Evolutionary conservation across 306 rosid genomes (phyloP).

Genomic region (Amphicarpaea edgeworthii): DNA sequence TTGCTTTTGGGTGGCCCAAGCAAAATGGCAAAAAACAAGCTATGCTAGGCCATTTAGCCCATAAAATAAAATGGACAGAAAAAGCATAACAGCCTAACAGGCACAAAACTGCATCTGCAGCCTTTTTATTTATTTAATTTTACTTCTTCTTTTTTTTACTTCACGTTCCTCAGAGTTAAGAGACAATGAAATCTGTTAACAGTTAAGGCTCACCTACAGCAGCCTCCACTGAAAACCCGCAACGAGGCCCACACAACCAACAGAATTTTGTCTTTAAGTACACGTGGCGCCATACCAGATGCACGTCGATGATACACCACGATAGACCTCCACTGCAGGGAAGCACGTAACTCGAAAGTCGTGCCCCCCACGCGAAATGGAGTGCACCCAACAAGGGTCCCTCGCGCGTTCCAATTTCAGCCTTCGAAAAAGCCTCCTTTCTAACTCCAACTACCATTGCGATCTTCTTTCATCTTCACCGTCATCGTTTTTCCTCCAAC

Average conservation of each 20-base stretch:
- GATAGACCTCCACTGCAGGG: conserved; percentile 7
- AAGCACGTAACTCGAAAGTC: conserved; percentile 42
- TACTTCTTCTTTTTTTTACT: background rate
- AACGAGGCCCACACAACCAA: background rate
- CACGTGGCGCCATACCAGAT: background rate
- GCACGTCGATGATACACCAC: background rate
- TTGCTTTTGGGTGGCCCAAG: conserved; percentile 14
- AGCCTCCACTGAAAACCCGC: background rate
- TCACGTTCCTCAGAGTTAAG: background rate
- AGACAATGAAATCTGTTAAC: background rate
- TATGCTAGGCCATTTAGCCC: background rate
- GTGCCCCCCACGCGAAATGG: conserved; percentile 51
- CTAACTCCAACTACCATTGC: conserved; percentile 21
- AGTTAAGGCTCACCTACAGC: background rate
- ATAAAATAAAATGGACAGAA: background rate
- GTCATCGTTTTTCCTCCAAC: background rate
- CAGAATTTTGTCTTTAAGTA: background rate
- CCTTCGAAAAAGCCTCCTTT: conserved; percentile 40
- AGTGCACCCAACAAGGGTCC: conserved; percentile 45
- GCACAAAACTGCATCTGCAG: background rate
- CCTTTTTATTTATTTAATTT: background rate
- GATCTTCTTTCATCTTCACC: background rate
- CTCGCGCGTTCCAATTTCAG: conserved; percentile 40
- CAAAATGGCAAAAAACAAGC: background rate
- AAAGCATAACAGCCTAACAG: background rate